Evolutionary conservation across 2,329 filamentous ascomycete species (phyloP).

Genomic region (Neurospora sp.): DNA sequence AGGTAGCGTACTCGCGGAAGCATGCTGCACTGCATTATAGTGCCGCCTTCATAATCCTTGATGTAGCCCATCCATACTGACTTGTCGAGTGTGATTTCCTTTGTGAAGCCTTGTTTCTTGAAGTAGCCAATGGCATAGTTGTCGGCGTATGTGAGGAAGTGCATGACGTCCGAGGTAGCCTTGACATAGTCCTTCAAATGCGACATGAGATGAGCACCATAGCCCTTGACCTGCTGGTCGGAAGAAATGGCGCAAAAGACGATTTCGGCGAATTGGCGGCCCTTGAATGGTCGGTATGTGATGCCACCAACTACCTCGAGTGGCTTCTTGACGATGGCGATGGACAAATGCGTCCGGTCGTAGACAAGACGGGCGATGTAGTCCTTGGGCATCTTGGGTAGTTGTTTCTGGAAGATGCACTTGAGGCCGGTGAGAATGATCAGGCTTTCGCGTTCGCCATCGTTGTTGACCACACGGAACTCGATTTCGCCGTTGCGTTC

Average conservation of each 20-base stretch:
- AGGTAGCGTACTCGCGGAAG: conserved; percentile 89
- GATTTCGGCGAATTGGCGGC: conserved; percentile 90
- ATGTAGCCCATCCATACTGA: conserved; percentile 99
- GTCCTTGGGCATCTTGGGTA: conserved; percentile 98
- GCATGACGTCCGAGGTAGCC: conserved; percentile 92
- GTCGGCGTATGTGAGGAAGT: conserved; percentile 96
- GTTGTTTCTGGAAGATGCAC: conserved; percentile 95
- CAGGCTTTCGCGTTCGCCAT: conserved; percentile 74
- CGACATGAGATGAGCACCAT: conserved; percentile 95
- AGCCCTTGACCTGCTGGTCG: conserved; percentile 97
- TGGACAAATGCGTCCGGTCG: conserved; percentile 89
- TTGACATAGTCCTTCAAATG: conserved; percentile 98
- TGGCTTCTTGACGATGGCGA: conserved; percentile 95
- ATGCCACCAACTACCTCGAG: conserved; percentile 95
- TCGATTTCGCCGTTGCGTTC: conserved; percentile 92
- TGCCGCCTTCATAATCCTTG: conserved; percentile 98
- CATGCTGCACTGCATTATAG: conserved; percentile 99
- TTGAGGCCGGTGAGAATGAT: conserved; percentile 94
- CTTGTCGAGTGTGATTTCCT: conserved; percentile 88
- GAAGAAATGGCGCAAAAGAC: conserved; percentile 97
- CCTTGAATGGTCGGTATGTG: conserved; percentile 89
- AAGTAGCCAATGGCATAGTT: conserved; percentile 99
- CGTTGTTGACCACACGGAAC: conserved; percentile 97
- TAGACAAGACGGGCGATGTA: conserved; percentile 97
- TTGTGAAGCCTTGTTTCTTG: conserved; percentile 98